These are phyloP conservation scores for Arachnopeziza araneosa DNA, from an alignment of 2,329 filamentous ascomycete species.

Conservation along the genomic window DNA sequence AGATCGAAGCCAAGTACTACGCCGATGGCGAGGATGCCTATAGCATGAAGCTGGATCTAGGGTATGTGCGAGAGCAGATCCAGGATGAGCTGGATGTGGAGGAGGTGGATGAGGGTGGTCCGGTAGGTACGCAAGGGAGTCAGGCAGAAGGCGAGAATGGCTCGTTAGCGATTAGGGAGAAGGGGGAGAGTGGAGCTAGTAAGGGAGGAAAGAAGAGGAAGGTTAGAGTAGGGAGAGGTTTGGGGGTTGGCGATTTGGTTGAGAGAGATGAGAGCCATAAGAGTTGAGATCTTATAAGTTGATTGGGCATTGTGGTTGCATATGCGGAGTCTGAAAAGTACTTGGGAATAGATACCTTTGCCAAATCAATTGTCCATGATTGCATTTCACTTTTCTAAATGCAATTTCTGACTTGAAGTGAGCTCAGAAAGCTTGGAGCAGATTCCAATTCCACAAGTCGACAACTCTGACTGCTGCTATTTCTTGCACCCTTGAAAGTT, in stretches of 20 bases:
- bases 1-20: conserved; percentile 86
- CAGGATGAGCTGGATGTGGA: conserved; percentile 39
- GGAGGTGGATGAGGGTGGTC: conserved; percentile 60
- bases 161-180: conserved; percentile 38
- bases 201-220: conserved; percentile 61
- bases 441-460: no score
- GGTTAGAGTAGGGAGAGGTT: conserved; percentile 73
- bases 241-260: conserved; percentile 75
- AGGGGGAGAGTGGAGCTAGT: conserved; percentile 42
- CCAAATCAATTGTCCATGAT: not conserved
- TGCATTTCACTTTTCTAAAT: no score
- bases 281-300: not conserved
- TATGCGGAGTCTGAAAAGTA: not conserved
- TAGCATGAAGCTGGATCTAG: conserved; percentile 84
- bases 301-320: not conserved
- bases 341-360: not conserved
- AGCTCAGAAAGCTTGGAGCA: no score
- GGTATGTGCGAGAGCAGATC: conserved; percentile 49
- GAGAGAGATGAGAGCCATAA: conserved; percentile 61
- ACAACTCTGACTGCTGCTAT: no score
- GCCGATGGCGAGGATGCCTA: conserved; percentile 96
- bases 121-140: conserved; percentile 59
- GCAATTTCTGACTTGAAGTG: no score
- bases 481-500: no score
- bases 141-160: conserved; percentile 36